Conservation (phyloP, 139 green algal species). For the Asterochloris sp. region DNA sequence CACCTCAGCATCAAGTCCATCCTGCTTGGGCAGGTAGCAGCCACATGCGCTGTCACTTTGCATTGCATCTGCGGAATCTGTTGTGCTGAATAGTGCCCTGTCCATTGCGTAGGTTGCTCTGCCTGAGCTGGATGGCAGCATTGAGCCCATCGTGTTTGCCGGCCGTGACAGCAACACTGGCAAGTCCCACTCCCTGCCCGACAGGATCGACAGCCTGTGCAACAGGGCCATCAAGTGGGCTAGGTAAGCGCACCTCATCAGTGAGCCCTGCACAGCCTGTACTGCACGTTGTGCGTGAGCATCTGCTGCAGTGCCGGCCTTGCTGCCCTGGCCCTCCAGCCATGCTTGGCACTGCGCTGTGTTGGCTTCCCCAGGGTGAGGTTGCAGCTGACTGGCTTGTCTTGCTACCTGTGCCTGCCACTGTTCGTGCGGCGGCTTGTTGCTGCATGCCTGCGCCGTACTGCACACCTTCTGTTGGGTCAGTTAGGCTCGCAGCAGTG, state of each 20-base stretch:
- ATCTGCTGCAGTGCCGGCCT: background rate
- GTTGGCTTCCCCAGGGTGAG: background rate
- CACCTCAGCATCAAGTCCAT: background rate
- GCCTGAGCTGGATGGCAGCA: slow-evolving; percentile 96
- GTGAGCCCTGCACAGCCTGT: background rate
- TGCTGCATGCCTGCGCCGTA: too few species aligned
- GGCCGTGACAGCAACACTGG: slow-evolving; percentile 93
- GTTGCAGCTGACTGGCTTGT: too few species aligned
- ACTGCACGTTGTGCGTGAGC: background rate
- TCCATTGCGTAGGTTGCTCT: slow-evolving; percentile 88
- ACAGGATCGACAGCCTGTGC: slow-evolving; percentile 87
- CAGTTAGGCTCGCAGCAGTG: too few species aligned
- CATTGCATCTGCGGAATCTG: too few species aligned
- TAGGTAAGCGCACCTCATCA: slow-evolving; percentile 3
- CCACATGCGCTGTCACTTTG: too few species aligned
- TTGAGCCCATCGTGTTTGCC: slow-evolving; percentile 99
- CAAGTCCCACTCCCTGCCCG: slow-evolving; percentile 96
- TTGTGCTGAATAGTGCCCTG: too few species aligned
- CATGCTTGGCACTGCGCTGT: background rate
- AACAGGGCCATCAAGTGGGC: slow-evolving; percentile 95
- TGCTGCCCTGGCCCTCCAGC: background rate
- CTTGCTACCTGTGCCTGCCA: too few species aligned
- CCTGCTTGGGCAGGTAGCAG: background rate
- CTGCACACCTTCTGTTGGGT: too few species aligned
- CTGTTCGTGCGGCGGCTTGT: too few species aligned